Base-by-base conservation (phyloP, 2,329 filamentous ascomycete genomes). In the Anisogramma anomala region DNA sequence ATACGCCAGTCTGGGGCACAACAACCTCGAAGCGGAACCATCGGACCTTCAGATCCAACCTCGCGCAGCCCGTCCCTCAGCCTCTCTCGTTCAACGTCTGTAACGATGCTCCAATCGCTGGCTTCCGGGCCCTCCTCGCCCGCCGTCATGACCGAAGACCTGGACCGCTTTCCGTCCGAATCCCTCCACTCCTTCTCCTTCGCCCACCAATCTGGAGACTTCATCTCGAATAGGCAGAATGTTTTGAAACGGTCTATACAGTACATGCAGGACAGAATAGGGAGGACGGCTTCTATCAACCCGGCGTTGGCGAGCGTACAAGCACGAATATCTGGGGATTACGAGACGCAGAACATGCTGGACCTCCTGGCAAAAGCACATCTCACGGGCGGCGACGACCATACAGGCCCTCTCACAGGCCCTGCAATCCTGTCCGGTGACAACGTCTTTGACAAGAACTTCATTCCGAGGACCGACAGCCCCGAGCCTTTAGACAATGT, bases 111-210 rank as follows among this genome's bases (percentile, higher is more conserved):
- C 48, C 73, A 72, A 47, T 64, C 71, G 26, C 65, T 70, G 33
- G 71, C 70, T 33, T 68, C 77, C n/a, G 79, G 71, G 5, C 79
- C 81, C 18, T 67, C 71, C 15, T 87, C 86, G 17, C 85, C 86
- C 18, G 75, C 75, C 47, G 86, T 87, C 56, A 41, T 41, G 38
- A 74, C 78, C 54, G 91, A 96, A 66, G 91, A 98, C 57, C 74
- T 98, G 33, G 81, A 80, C 33, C 81, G 88, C 37, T 98, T 98
- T 58, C 89, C 91, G 1, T 86, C 85, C 52, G 91, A 98, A 58
- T 98, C 91, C 5, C 68, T 98, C 34, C 91, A 98, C 62, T 98
- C 91, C 2, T 98, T 98, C 65, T 96, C 89, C 10, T 98, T 98
- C 60, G 86, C 91, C 30, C 85, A 94, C 52, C 88, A 94, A 61